Percentiles rank a stretch among this genome's conserved stretches.
phyloP scores from a whole-genome alignment of 805 yeast species.

The Wickerhamiella musiphila region DNA sequence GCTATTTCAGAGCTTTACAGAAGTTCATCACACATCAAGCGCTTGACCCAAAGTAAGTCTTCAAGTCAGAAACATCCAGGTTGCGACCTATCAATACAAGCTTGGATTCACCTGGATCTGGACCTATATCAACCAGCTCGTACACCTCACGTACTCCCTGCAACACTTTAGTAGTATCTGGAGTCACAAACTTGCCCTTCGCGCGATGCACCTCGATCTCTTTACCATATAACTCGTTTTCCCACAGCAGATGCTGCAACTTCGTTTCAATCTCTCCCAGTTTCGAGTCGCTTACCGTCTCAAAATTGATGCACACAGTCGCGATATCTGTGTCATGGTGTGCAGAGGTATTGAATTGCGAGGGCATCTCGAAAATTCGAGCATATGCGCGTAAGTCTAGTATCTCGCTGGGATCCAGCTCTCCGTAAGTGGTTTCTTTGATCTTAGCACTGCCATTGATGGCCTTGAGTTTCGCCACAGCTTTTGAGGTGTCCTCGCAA shows the following conservation, averaged over 20 bases:
- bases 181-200: constrained; percentile 53
- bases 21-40: not conserved
- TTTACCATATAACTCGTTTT: constrained; percentile 27
- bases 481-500: constrained; percentile 19
- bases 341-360: constrained; percentile 8
- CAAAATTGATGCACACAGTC: constrained; percentile 35
- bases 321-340: constrained; percentile 22
- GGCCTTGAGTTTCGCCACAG: constrained; percentile 26
- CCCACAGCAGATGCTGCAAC: constrained; percentile 68
- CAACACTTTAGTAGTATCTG: constrained; percentile 32
- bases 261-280: constrained; percentile 38
- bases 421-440: constrained; percentile 54
- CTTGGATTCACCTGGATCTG: constrained; percentile 33
- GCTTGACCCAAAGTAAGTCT: not conserved
- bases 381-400: constrained; percentile 64
- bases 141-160: constrained; percentile 92
- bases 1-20: too few species aligned
- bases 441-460: constrained; percentile 61
- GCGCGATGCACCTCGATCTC: constrained; percentile 58
- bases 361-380: constrained; percentile 9
- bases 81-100: constrained; percentile 64
- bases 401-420: constrained; percentile 45
- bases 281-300: constrained; percentile 23
- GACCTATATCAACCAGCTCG: constrained; percentile 50
- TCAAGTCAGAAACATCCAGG: constrained; percentile 18